phyloP scores from a whole-genome alignment of 805 yeast species.

The Suhomyces vadensis region DNA sequence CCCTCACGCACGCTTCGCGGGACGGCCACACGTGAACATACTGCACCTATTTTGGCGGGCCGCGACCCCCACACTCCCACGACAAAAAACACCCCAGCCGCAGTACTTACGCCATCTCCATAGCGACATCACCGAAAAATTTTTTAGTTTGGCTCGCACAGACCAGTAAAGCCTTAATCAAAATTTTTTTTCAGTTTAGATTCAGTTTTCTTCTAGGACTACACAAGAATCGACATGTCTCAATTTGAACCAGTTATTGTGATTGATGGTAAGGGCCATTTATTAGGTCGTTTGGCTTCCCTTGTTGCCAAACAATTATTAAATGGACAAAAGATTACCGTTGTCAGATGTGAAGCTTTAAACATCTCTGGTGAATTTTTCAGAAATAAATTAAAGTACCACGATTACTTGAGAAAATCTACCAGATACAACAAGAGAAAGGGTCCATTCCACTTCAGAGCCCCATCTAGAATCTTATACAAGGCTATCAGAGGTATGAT shows the following conservation, averaged over 20 bases:
- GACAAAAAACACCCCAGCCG: constrained; percentile 3
- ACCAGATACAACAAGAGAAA: constrained; percentile 97
- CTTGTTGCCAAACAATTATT: constrained; percentile 97
- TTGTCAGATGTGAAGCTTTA: constrained; percentile 96
- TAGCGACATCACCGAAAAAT: constrained; percentile 5
- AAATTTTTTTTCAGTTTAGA: constrained; percentile 7
- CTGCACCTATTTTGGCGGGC: not conserved
- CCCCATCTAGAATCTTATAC: constrained; percentile 99
- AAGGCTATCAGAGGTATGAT: constrained; percentile 99
- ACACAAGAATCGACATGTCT: constrained; percentile 52
- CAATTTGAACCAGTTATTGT: constrained; percentile 96
- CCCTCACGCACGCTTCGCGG: constrained; percentile 2
- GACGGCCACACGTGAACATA: not conserved
- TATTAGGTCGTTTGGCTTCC: constrained; percentile 99
- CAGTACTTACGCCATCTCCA: not conserved
- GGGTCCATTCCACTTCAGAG: constrained; percentile 99
- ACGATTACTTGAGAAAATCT: constrained; percentile 99
- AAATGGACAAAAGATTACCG: constrained; percentile 96
- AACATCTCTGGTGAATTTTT: constrained; percentile 99
- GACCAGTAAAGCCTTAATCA: not conserved
- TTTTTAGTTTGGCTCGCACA: constrained; percentile 2
- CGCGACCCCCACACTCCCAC: not conserved
- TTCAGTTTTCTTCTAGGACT: constrained; percentile 9
- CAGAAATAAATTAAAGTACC: constrained; percentile 99
- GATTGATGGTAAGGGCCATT: constrained; percentile 99